Evolutionary conservation across 306 rosid genomes (phyloP).

Genomic region (Trifolium repens): DNA sequence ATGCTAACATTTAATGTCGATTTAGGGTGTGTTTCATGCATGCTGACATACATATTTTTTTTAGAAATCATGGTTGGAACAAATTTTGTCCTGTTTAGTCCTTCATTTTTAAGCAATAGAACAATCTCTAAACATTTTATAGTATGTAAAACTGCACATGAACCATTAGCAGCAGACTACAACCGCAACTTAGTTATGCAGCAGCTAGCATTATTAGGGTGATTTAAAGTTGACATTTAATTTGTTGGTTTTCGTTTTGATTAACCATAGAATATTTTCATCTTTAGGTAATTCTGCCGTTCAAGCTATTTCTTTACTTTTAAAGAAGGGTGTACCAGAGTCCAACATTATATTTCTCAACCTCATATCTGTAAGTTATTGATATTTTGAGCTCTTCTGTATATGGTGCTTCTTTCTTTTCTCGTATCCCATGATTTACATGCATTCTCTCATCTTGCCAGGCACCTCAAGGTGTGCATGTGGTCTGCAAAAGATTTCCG

Average conservation of each 20-base stretch:
- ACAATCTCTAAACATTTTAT: neutral
- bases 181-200: neutral
- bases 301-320: slow-evolving; percentile 82
- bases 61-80: neutral
- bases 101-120: neutral
- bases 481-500: slow-evolving; percentile 91
- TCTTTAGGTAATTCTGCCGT: slow-evolving; percentile 90
- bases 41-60: neutral
- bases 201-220: neutral
- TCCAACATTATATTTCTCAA: slow-evolving; percentile 95
- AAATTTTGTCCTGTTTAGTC: neutral
- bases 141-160: neutral
- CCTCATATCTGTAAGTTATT: slow-evolving; percentile 86
- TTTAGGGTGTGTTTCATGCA: neutral
- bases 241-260: slow-evolving; percentile 26
- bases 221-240: neutral
- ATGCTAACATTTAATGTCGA: slow-evolving; percentile 1
- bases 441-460: slow-evolving; percentile 43
- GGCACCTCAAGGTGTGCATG: slow-evolving; percentile 97
- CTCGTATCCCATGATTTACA: slow-evolving; percentile 25
- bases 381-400: neutral
- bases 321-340: slow-evolving; percentile 95
- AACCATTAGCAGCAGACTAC: neutral
- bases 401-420: slow-evolving; percentile 22
- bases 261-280: slow-evolving; percentile 12